Percentiles rank a stretch among this genome's conserved stretches.
Evolutionary conservation across 2,329 filamentous ascomycete genomes (phyloP).

Genomic region (Colletotrichum paranaense): DNA sequence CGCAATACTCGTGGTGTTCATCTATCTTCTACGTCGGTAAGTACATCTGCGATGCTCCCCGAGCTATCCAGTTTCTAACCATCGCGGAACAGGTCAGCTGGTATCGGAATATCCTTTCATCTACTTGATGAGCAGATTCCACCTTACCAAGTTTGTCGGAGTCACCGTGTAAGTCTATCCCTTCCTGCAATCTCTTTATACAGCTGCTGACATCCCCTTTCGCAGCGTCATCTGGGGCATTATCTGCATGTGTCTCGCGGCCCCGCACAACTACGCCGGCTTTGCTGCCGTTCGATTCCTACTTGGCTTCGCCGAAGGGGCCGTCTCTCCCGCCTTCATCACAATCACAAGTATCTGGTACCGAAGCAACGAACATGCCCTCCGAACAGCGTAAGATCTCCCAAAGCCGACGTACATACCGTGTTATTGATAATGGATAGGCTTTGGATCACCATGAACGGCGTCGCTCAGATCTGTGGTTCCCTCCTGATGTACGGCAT

Average conservation of each 20-base stretch:
- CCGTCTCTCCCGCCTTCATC: constrained; percentile 47
- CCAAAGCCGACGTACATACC: accelerated
- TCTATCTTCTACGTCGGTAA: constrained; percentile 49
- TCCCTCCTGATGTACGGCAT: constrained; percentile 51
- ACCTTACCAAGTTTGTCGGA: constrained; percentile 62
- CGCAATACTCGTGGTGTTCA: constrained; percentile 61
- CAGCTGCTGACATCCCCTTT: background rate
- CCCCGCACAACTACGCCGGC: constrained; percentile 50
- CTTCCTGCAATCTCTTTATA: background rate
- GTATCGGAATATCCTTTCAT: constrained; percentile 61
- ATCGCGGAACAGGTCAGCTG: constrained; percentile 46
- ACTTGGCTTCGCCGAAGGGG: constrained; percentile 51
- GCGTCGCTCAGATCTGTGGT: constrained; percentile 43
- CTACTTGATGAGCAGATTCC: constrained; percentile 61
- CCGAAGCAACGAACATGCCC: constrained; percentile 43
- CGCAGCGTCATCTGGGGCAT: constrained; percentile 54
- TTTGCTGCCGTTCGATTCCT: constrained; percentile 54
- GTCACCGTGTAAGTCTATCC: constrained; percentile 51
- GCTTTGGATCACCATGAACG: constrained; percentile 45
- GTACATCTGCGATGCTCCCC: constrained; percentile 32
- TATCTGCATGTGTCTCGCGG: constrained; percentile 57
- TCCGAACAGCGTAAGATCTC: constrained; percentile 39
- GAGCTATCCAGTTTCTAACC: accelerated
- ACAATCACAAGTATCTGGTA: constrained; percentile 48
- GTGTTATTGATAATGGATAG: constrained; percentile 32